Base-by-base conservation (phyloP, 345 rosid genomes). In the Syzygium oleosum region DNA sequence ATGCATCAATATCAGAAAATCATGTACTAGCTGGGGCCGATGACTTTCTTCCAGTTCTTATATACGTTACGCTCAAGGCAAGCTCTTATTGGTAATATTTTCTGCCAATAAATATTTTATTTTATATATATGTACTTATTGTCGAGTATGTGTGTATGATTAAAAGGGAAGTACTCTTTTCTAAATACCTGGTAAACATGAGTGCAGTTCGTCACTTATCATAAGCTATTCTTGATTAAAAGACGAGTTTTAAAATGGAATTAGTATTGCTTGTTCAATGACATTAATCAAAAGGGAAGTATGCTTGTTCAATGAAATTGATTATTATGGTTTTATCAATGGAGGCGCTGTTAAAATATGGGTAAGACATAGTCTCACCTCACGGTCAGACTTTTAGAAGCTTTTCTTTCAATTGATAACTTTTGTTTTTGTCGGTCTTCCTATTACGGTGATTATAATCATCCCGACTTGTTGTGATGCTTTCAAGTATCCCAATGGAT, bases 21-120 rank as follows among this genome's bases (percentile, higher is more conserved):
- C 90, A 84, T 86, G 91, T 88, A 27, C 87, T 88, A 21, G 95
- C 90, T 84, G 95, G 96, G 84, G 93, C 95, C n/a, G 94, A 93
- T 91, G 94, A 92, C 90, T 91, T 93, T 52, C 96, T 94, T 88
- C 95, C 94, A 3, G 94, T 93, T 89, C 94, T 95, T 85, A 90
- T 90, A 87, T 91, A 92, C 90, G 91, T 92, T 88, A 91, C 91
- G 73, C 90, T 94, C 92, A 94, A 92, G 97, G 98, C 94, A 94
- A 92, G 92, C 89, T 90, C 92, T 93, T 89, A 90, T 95, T 91
- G 95, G 94, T 94, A 93, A 93, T 91, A 91, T 87, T 85, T 89
- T 89, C 27, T 88, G 87, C 92, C 79, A 83, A 84, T 89, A 80
- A 55, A 59, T 52, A 85, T 88, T 54, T 80, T 51, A 61, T 80